phyloP scores from a whole-genome alignment of 2,329 filamentous ascomycete species.

The Claviceps digitariae region DNA sequence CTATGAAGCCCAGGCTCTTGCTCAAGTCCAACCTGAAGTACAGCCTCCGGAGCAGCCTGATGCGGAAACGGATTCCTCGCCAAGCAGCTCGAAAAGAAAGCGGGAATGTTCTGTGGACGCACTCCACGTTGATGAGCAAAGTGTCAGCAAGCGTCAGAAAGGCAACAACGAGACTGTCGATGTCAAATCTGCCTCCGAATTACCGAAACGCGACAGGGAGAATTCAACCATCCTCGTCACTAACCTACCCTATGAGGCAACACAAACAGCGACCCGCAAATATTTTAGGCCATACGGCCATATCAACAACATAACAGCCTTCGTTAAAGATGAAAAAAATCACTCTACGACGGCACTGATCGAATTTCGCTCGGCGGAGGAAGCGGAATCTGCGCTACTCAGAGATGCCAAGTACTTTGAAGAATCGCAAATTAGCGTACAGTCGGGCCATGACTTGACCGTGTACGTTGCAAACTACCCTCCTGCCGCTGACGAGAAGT shows the following conservation, averaged over 20 bases:
- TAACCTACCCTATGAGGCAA: slow-evolving; percentile 57
- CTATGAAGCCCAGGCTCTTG: slow-evolving; percentile 12
- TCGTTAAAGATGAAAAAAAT: slow-evolving; percentile 44
- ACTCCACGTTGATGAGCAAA: slow-evolving; percentile 24
- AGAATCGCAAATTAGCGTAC: slow-evolving; percentile 58
- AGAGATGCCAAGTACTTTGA: slow-evolving; percentile 70
- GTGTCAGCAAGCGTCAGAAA: slow-evolving; percentile 54
- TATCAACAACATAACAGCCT: slow-evolving; percentile 61
- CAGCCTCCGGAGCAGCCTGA: slow-evolving; percentile 12
- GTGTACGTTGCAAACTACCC: slow-evolving; percentile 89
- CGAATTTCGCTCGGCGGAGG: slow-evolving; percentile 71
- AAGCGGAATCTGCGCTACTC: slow-evolving; percentile 68
- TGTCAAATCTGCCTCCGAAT: slow-evolving; percentile 12
- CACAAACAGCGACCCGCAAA: slow-evolving; percentile 62
- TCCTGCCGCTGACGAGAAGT: slow-evolving; percentile 56
- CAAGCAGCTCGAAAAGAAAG: slow-evolving; percentile 55
- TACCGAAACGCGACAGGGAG: slow-evolving; percentile 70
- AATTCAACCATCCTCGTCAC: slow-evolving; percentile 74
- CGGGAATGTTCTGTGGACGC: slow-evolving; percentile 44
- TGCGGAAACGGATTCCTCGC: slow-evolving; percentile 17
- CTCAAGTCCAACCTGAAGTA: not conserved
- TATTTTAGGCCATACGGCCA: slow-evolving; percentile 88
- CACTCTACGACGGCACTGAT: slow-evolving; percentile 58
- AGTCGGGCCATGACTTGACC: slow-evolving; percentile 63
- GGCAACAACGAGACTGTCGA: slow-evolving; percentile 24